A percentile compares a stretch with the other conserved stretches of the same genome.
These are phyloP conservation scores for Delphinella strobiligena DNA, from an alignment of 2,329 filamentous ascomycete species.

Conservation along the genomic window DNA sequence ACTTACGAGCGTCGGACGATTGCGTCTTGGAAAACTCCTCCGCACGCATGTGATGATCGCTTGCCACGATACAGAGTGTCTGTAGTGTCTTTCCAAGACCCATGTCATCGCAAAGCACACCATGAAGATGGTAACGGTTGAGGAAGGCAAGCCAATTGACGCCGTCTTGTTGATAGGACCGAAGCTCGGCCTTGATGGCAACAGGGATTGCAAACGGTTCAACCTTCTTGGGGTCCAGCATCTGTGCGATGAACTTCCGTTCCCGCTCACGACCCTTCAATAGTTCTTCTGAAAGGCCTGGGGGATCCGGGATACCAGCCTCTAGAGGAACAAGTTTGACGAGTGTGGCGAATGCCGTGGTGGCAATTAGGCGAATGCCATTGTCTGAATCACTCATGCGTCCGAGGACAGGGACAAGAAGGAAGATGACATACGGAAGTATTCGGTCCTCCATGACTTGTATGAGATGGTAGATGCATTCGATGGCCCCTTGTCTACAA, in stretches of 20 bases:
- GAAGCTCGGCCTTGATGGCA: slow-evolving; percentile 89
- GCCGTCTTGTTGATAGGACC: slow-evolving; percentile 95
- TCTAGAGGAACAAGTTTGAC: slow-evolving; percentile 96
- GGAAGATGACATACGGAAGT: slow-evolving; percentile 94
- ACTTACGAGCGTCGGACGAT: slow-evolving; percentile 60
- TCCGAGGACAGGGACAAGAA: slow-evolving; percentile 91
- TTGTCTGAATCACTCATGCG: slow-evolving; percentile 98
- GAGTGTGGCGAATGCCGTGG: slow-evolving; percentile 90
- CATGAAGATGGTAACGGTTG: slow-evolving; percentile 94
- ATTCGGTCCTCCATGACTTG: slow-evolving; percentile 97
- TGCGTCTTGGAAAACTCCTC: slow-evolving; percentile 80
- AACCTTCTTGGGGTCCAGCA: slow-evolving; percentile 93
- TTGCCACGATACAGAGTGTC: slow-evolving; percentile 94
- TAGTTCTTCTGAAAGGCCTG: slow-evolving; percentile 77
- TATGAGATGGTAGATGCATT: slow-evolving; percentile 93
- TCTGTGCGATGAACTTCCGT: slow-evolving; percentile 90
- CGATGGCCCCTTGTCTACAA: slow-evolving; percentile 84
- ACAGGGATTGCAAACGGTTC: slow-evolving; percentile 90
- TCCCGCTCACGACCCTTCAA: slow-evolving; percentile 86
- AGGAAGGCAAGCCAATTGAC: slow-evolving; percentile 98
- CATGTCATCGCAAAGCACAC: slow-evolving; percentile 98
- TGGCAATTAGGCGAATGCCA: slow-evolving; percentile 85
- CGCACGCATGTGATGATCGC: slow-evolving; percentile 86
- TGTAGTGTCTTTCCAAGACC: slow-evolving; percentile 95
- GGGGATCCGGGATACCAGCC: slow-evolving; percentile 92